phyloP scores from a whole-genome alignment of 2,329 filamentous ascomycete genomes.

The Aspergillus arachidicola region DNA sequence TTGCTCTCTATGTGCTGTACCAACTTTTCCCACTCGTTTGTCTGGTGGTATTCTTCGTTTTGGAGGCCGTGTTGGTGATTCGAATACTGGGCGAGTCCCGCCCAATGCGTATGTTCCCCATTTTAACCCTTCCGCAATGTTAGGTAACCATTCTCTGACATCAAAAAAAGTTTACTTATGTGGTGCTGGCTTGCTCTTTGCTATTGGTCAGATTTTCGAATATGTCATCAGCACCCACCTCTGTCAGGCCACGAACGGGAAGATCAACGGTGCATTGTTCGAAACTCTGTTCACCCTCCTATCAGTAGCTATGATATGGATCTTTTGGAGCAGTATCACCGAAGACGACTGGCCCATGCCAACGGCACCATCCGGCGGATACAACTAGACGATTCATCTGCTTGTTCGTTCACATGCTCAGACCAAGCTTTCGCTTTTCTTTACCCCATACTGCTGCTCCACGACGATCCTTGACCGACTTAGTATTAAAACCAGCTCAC shows the following conservation, averaged over 20 bases:
- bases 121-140: background rate
- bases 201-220: constrained; percentile 92
- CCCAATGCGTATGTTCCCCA: constrained; percentile 71
- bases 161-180: constrained; percentile 66
- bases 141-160: constrained; percentile 8
- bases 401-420: background rate
- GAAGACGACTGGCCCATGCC: constrained; percentile 92
- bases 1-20: constrained; percentile 91
- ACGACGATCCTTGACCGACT: background rate
- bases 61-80: constrained; percentile 83
- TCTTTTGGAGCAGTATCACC: constrained; percentile 98
- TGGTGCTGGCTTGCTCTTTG: constrained; percentile 77
- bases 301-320: constrained; percentile 80
- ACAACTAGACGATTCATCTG: constrained; percentile 24
- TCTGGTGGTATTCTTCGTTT: constrained; percentile 80
- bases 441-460: background rate
- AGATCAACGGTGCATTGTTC: constrained; percentile 91
- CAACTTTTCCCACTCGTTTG: constrained; percentile 87
- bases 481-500: background rate
- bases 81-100: constrained; percentile 82
- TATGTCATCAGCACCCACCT: constrained; percentile 91
- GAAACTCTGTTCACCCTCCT: constrained; percentile 89
- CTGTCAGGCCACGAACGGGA: constrained; percentile 78
- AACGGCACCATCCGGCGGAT: constrained; percentile 26
- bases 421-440: background rate